Percentiles rank a stretch among this genome's conserved stretches.
Conservation (phyloP, 208 protist genomes). For the Leishmania amazonensis region DNA sequence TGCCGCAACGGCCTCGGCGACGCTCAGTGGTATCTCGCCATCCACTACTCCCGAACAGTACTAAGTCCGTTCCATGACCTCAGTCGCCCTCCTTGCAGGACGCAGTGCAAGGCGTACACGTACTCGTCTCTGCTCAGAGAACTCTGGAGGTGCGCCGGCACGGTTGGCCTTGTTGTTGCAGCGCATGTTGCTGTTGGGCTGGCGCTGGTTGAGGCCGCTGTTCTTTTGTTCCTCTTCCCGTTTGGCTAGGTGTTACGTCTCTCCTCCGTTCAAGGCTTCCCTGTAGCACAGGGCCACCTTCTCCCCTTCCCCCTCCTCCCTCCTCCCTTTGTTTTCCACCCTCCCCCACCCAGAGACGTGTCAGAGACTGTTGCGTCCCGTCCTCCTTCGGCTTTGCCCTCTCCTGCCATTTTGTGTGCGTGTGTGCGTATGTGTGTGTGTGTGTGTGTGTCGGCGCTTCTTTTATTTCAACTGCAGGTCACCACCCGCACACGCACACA, state of each 20-base stretch:
- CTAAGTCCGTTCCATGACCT: neutral
- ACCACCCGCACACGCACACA: neutral
- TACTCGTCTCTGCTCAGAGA: neutral
- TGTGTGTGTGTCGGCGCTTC: neutral
- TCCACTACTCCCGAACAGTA: neutral
- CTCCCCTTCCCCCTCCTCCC: neutral
- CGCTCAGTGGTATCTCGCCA: constrained; percentile 3
- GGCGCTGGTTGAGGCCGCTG: neutral
- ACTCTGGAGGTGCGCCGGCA: neutral
- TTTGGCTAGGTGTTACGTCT: neutral
- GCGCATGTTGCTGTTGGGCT: neutral
- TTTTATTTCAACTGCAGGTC: too few relatives aligned
- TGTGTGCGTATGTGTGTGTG: neutral
- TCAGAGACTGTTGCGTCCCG: neutral
- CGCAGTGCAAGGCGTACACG: neutral
- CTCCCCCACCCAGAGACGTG: neutral
- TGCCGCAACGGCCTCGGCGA: constrained; percentile 4
- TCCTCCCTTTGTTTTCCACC: neutral
- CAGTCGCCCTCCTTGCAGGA: neutral
- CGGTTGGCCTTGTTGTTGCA: neutral
- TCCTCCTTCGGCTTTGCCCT: too few relatives aligned
- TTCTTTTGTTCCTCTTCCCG: neutral
- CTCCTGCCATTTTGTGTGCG: neutral
- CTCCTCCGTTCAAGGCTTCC: neutral
- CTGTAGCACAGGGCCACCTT: neutral